These are phyloP conservation scores for Sporothrix phasma DNA, from an alignment of 2,329 filamentous ascomycete species.

Conservation along the genomic window DNA sequence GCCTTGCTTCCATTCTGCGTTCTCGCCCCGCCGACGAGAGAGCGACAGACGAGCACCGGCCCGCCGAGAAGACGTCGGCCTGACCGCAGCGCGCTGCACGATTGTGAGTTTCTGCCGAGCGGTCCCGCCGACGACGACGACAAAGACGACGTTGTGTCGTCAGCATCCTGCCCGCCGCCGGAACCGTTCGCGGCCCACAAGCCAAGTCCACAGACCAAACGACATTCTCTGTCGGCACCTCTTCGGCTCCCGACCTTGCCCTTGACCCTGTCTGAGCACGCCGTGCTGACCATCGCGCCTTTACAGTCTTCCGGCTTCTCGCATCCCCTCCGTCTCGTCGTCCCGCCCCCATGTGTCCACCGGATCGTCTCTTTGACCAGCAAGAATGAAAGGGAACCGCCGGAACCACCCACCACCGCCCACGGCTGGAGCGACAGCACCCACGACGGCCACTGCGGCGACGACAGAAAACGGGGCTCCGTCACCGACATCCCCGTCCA, in stretches of 20 bases:
- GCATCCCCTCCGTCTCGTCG: not conserved
- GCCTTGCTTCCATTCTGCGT: not conserved
- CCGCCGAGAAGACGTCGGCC: not conserved
- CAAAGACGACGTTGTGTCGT: not conserved
- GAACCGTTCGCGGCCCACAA: not conserved
- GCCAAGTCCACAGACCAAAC: not conserved
- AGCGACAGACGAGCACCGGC: no score
- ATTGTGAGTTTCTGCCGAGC: not conserved
- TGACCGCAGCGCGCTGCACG: not conserved
- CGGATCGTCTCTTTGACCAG: not conserved
- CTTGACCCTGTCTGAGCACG: no score
- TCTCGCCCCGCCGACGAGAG: not conserved
- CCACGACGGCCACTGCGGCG: not conserved
- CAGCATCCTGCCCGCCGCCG: no score
- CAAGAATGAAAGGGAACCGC: slow-evolving; percentile 28
- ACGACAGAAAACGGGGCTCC: slow-evolving; percentile 4
- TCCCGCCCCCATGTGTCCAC: slow-evolving; percentile 11
- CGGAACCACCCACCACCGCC: slow-evolving; percentile 24
- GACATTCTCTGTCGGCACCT: not conserved
- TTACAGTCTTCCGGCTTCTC: no score
- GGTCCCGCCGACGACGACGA: not conserved
- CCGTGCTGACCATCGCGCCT: no score
- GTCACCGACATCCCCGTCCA: slow-evolving; percentile 40
- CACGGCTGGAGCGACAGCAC: not conserved
- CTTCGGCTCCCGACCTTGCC: not conserved